A percentile compares a stretch with the other conserved stretches of the same genome.
These are phyloP conservation scores for Linum usitatissimum DNA, from an alignment of 345 rosid species.

Conservation along the genomic window DNA sequence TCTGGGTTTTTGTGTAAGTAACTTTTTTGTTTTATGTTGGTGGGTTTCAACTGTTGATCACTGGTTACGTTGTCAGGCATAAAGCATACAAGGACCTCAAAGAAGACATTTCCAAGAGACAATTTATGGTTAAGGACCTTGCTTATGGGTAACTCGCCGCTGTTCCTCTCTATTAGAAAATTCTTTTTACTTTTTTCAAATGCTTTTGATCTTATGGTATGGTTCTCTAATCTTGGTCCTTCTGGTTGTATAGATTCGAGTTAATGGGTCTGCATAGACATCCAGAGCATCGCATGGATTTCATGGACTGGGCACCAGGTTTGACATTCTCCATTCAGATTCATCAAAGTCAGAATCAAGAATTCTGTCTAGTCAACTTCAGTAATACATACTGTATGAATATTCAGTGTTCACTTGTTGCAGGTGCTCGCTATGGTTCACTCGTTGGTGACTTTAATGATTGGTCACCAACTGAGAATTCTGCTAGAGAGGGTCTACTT, in stretches of 20 bases:
- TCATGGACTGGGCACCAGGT: conserved; percentile 99
- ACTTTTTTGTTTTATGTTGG: no score
- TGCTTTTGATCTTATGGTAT: conserved; percentile 3
- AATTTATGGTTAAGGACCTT: conserved; percentile 52
- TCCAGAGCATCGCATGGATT: conserved; percentile 80
- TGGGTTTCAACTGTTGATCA: neutral
- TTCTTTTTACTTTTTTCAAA: neutral
- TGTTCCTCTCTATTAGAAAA: conserved; percentile 4
- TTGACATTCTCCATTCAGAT: conserved; percentile 14
- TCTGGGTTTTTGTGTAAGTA: no score
- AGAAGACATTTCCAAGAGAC: conserved; percentile 65
- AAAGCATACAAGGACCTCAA: conserved; percentile 75
- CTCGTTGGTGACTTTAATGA: conserved; percentile 78
- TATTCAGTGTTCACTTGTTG: conserved; percentile 8
- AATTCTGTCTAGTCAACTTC: neutral
- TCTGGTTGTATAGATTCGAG: conserved; percentile 40
- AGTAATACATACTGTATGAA: conserved; percentile 12
- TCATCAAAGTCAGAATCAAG: neutral
- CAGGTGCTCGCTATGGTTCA: conserved; percentile 96
- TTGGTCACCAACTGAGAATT: conserved; percentile 82
- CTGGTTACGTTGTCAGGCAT: conserved; percentile 44
- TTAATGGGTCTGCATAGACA: conserved; percentile 78
- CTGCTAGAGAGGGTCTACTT: conserved; percentile 71
- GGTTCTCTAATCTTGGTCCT: conserved; percentile 1
- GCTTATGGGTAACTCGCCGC: conserved; percentile 59